Evolutionary conservation across 345 rosid species (phyloP).

Genomic region (Anastatica hierochuntica): DNA sequence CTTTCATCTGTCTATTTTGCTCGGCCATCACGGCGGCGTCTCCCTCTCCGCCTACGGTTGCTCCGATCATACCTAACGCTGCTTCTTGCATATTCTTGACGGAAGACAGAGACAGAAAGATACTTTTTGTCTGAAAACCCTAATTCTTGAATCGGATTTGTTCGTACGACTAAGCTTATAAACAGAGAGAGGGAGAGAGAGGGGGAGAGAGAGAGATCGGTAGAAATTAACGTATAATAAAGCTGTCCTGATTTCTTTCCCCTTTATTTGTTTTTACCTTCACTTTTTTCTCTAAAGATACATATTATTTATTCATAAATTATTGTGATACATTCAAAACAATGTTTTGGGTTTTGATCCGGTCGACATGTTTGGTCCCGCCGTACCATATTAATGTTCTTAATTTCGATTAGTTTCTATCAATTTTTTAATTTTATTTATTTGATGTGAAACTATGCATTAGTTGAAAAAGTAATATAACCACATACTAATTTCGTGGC

Average conservation of each 20-base stretch:
- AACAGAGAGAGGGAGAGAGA: no score
- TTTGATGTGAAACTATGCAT: no score
- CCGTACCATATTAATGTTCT: no score
- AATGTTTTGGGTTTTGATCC: neutral
- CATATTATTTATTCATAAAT: neutral
- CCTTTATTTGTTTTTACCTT: neutral
- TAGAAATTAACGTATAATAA: conserved; percentile 19
- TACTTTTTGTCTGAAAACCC: conserved; percentile 2
- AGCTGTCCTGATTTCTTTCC: conserved; percentile 20
- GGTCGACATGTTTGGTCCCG: no score
- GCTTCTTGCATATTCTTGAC: conserved; percentile 65
- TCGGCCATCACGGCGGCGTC: conserved; percentile 22
- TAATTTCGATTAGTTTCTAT: no score
- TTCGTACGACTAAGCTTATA: neutral
- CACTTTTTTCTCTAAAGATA: neutral
- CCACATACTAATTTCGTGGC: no score
- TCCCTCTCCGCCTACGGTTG: conserved; percentile 30
- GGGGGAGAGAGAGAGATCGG: no score
- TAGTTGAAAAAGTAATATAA: no score
- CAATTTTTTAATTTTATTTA: no score
- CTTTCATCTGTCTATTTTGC: conserved; percentile 55
- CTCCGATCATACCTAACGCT: conserved; percentile 64
- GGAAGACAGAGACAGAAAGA: no score
- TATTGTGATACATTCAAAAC: neutral
- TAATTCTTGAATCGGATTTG: conserved; percentile 10